Evolutionary conservation across 345 rosid species (phyloP).

Genomic region (Eucalyptus coolabah): DNA sequence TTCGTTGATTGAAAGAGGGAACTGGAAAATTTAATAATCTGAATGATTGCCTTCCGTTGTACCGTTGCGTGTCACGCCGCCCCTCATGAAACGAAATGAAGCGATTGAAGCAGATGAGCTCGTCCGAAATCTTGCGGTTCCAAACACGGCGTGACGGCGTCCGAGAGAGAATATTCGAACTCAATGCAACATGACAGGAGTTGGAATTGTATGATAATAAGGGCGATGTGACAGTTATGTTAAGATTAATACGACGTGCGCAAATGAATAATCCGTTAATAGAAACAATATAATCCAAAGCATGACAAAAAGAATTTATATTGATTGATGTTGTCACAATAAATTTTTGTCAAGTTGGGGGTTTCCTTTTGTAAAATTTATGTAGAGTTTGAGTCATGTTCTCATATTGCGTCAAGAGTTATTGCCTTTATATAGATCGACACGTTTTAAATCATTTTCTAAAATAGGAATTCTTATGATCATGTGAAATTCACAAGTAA

Average conservation of each 20-base stretch:
- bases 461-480: neutral
- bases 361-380: accelerated
- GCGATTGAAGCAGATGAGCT: neutral
- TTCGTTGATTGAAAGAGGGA: neutral
- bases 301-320: neutral
- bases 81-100: neutral
- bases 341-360: neutral
- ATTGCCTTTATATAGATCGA: accelerated
- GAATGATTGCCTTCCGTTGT: neutral
- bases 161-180: neutral
- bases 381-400: neutral
- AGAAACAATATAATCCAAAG: neutral
- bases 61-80: neutral
- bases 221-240: neutral
- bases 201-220: neutral
- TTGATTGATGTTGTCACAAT: accelerated
- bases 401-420: accelerated
- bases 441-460: neutral
- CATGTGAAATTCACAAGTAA: neutral
- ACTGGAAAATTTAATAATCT: neutral
- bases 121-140: neutral
- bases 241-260: neutral
- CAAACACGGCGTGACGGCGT: neutral
- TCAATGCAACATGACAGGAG: neutral
- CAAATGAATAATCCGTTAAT: neutral